Conservation (phyloP, 1,284 basidiomycete genomes). For the Cerrena zonata region DNA sequence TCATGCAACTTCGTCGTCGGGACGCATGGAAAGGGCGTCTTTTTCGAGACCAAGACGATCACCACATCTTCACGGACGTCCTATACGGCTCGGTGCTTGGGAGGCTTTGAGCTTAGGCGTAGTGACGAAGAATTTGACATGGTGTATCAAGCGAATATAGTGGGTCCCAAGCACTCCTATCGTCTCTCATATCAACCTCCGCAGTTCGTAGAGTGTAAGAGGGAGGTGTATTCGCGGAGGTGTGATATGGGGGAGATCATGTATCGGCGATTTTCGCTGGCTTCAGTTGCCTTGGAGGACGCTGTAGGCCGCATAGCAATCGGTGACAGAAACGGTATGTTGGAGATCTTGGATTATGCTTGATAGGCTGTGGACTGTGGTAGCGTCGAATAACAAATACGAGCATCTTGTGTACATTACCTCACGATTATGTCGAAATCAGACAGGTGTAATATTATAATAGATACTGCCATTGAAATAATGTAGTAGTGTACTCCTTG, state of each 20-base stretch:
- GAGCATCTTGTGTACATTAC: too few relatives aligned
- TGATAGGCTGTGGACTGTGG: slow-evolving; percentile 16
- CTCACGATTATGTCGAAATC: too few relatives aligned
- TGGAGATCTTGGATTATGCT: slow-evolving; percentile 33
- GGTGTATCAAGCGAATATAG: slow-evolving; percentile 8
- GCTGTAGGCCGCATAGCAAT: slow-evolving; percentile 32
- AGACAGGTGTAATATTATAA: too few relatives aligned
- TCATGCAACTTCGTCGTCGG: slow-evolving; percentile 25
- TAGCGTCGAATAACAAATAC: too few relatives aligned
- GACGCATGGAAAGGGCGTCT: slow-evolving; percentile 32
- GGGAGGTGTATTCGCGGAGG: slow-evolving; percentile 26
- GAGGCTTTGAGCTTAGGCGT: slow-evolving; percentile 27
- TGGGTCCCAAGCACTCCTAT: not conserved
- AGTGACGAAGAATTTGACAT: not conserved
- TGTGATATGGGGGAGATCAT: slow-evolving; percentile 32
- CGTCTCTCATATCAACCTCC: not conserved
- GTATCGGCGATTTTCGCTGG: slow-evolving; percentile 28
- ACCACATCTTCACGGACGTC: slow-evolving; percentile 21
- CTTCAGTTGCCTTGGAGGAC: slow-evolving; percentile 30
- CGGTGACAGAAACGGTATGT: slow-evolving; percentile 27
- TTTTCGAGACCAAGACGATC: slow-evolving; percentile 30
- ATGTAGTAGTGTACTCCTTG: too few relatives aligned
- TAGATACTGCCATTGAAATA: too few relatives aligned
- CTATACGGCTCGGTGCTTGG: slow-evolving; percentile 30
- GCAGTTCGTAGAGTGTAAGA: slow-evolving; percentile 16